Evolutionary conservation across 352 stramenopile genomes (phyloP), one percentile per base, ranked within the genome.

Genomic region (Phytophthora cryptogea): DNA sequence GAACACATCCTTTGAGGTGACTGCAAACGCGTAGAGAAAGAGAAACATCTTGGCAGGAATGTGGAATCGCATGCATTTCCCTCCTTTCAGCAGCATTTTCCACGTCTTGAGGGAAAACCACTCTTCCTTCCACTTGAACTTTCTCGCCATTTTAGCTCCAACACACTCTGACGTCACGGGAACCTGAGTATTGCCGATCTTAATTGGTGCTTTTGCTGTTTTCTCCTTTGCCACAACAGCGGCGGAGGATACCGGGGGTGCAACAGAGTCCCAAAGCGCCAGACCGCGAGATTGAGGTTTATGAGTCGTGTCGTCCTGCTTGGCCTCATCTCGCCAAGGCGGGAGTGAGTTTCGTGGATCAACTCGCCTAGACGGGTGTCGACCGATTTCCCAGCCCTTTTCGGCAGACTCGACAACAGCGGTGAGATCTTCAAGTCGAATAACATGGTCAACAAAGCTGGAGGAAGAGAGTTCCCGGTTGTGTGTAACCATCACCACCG

Each of bases 401-500:
- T 70, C 65, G 30, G 52, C 55, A 28, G 54, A 65, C 27, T 73
- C 56, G 2, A 70, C 67, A 16, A 70, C 49, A 28, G 74, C 32
- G 11, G 53, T 71, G 42, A 76, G 59, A 2, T 72, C 65, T 37
- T 76, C 68, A 11, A 83, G 60, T 10, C 42, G 48, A 32, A 80
- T 30, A 6, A 77, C 42, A 16, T 74, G 74, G 32, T 86, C 74
- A 35, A 80, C 69, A 39, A 70, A 77, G 41, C 61, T 67, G 32
- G 70, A 86, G 2, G 58, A 60, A 33, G 76, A 76, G 11, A 87
- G 59, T 35, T 87, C 77, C 4, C 59, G 68, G 30, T 84, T 87
- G 52, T 87, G 77, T 8, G 77, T 87, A 36, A 77, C 66, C 36
- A 87, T 53, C 5, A 87, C 30, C 26, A 87, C 64, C 1, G 77